Base-by-base conservation (phyloP, 805 yeast species). In the Cyberlindnera samutprakarnensis region DNA sequence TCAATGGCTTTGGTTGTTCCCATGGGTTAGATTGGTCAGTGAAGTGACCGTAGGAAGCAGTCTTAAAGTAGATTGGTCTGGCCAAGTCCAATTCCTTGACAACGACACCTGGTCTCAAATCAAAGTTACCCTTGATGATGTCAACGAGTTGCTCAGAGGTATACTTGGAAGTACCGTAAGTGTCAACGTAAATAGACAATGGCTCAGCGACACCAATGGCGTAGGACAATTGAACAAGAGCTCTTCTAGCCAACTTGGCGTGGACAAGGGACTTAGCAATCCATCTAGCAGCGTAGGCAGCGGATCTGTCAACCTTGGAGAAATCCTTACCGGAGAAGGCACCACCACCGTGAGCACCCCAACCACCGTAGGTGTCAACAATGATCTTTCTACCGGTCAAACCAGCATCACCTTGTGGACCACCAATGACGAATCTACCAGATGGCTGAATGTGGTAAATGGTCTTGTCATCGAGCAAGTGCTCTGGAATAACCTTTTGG, bases 341-440 rank as follows among this genome's bases (percentile, higher is more conserved):
- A 75, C 98, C 98, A 75, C 98, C 98, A 70, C 98, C 98, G 75
- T 92, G 98, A 58, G 98, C 97, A 69, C 98, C 96, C 94, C 98
- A 94, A 58, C 98, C 98, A 73, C 98, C 98, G 72, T 92, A 92
- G 47, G 98, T 94, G 68, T 92, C 98, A 61, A 92, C 98, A 57
- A 92, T 92, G 66, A 92, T 92, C 75, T 92, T 92, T 74, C 98
- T 86, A 66, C 98, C 98, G 51, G 98, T 92, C 61, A 92, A 72
- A 75, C 98, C 98, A 49, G 98, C 98, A 64, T 92, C 98, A 78
- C 98, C 98, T 70, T 92, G 98, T 52, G 98, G 98, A 65, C 98
- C 98, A 72, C 98, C 98, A 61, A 92, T 92, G 56, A 92, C 96
- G 78, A 92, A 92, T 70, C 97, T 83, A 53, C 98, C 98, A 45